Percentiles rank a stretch among this genome's conserved stretches.
phyloP scores from a whole-genome alignment of 2,329 filamentous ascomycete species.

The Colletotrichum cuscutae region DNA sequence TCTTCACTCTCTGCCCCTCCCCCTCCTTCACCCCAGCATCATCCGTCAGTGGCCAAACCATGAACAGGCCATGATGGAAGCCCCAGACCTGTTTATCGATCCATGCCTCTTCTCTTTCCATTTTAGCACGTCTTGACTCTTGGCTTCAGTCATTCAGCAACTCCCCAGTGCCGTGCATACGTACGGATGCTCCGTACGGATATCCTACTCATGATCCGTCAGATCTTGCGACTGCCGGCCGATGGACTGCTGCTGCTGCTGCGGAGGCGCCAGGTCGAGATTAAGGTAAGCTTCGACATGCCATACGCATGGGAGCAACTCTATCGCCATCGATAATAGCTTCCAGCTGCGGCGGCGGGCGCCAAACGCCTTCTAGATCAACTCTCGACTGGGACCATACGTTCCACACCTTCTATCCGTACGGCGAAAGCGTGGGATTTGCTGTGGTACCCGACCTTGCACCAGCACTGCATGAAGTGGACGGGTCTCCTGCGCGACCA shows the following conservation, averaged over 20 bases:
- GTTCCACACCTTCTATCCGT: neutral
- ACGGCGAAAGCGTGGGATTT: conserved; percentile 1
- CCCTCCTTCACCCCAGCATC: conserved; percentile 15
- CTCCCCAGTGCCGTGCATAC: neutral
- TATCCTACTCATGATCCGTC: neutral
- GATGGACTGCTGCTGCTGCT: conserved; percentile 7
- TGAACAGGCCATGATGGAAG: conserved; percentile 28
- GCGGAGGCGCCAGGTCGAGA: conserved; percentile 9
- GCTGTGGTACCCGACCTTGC: conserved; percentile 15
- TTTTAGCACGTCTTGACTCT: neutral
- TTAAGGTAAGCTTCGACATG: conserved; percentile 16
- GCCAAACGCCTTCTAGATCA: conserved; percentile 25
- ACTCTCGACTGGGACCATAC: neutral
- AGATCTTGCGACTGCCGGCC: neutral
- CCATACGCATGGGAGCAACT: conserved; percentile 10
- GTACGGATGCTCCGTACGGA: no score
- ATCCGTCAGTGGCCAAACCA: conserved; percentile 29
- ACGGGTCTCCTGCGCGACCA: conserved; percentile 25
- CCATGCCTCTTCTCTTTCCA: neutral
- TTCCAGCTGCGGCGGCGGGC: neutral
- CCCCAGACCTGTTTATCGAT: conserved; percentile 10
- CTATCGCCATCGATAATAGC: neutral
- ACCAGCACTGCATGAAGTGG: conserved; percentile 23
- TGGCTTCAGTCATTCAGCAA: conserved; percentile 1
- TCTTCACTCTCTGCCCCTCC: conserved; percentile 17